phyloP scores from a whole-genome alignment of 345 rosid genomes.

The Boechera divaricarpa region DNA sequence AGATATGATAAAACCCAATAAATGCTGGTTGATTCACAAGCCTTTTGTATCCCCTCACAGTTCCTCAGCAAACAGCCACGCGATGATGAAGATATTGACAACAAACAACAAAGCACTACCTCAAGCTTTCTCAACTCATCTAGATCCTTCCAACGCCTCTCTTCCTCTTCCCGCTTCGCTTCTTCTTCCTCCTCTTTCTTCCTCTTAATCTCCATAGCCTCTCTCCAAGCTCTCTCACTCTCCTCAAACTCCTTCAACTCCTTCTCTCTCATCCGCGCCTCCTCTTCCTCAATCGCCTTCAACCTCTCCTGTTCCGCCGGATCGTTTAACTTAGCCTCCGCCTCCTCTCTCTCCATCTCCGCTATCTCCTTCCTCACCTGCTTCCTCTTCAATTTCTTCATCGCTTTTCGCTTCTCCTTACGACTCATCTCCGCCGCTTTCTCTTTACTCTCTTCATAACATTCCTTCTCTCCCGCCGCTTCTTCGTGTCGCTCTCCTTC shows the following conservation, averaged over 20 bases:
- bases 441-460: constrained; percentile 21
- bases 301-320: constrained; percentile 67
- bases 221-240: constrained; percentile 74
- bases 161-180: constrained; percentile 54
- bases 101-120: constrained; percentile 37
- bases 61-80: constrained; percentile 30
- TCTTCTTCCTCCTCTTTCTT: constrained; percentile 58
- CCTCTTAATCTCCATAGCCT: constrained; percentile 67
- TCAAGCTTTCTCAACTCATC: constrained; percentile 49
- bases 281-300: constrained; percentile 65
- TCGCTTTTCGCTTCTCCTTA: constrained; percentile 78
- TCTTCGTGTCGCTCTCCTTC: constrained; percentile 5
- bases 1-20: not conserved
- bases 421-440: constrained; percentile 50
- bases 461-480: constrained; percentile 21
- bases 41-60: not conserved
- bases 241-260: constrained; percentile 77
- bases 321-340: constrained; percentile 64
- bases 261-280: constrained; percentile 58
- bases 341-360: constrained; percentile 66
- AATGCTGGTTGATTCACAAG: too few relatives aligned
- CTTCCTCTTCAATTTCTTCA: constrained; percentile 85
- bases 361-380: constrained; percentile 74
- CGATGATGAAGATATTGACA: constrained; percentile 7
- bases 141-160: constrained; percentile 47